Percentiles rank a stretch among this genome's conserved stretches.
These are phyloP conservation scores for Leishmania gerbilli DNA, from an alignment of 208 protist species.

Conservation along the genomic window DNA sequence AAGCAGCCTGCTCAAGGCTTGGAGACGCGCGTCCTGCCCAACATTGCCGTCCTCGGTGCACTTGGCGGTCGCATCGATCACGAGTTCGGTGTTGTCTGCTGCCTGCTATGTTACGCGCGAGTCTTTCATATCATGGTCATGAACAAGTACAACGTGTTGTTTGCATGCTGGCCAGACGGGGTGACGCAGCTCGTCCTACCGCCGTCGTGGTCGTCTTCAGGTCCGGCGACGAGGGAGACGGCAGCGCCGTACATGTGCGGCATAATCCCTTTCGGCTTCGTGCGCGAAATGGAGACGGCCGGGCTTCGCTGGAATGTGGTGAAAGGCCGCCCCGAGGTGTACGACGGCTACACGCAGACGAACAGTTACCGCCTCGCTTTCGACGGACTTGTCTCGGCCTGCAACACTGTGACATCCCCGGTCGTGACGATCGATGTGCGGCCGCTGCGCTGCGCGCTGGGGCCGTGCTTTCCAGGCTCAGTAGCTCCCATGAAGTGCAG, in stretches of 20 bases:
- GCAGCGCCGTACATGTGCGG: conserved; percentile 48
- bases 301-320: conserved; percentile 77
- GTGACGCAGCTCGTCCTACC: conserved; percentile 46
- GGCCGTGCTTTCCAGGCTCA: neutral
- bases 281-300: conserved; percentile 70
- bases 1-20: conserved; percentile 1
- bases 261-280: conserved; percentile 57
- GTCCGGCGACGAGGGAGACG: conserved; percentile 2
- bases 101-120: conserved; percentile 31
- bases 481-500: neutral
- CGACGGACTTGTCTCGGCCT: conserved; percentile 56
- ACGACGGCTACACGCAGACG: conserved; percentile 53
- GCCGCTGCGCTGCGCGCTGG: conserved; percentile 9
- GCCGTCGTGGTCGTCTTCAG: conserved; percentile 9
- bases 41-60: conserved; percentile 56
- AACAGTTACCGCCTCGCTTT: conserved; percentile 50
- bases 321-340: conserved; percentile 35
- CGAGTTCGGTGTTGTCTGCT: conserved; percentile 52
- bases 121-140: conserved; percentile 45
- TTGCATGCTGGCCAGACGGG: conserved; percentile 74
- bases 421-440: conserved; percentile 71
- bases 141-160: conserved; percentile 58
- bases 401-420: conserved; percentile 45
- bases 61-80: conserved; percentile 84
- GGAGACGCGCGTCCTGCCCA: conserved; percentile 48